phyloP scores from a whole-genome alignment of 176 grass and related monocot genomes.

The Eragrostis nindensis region DNA sequence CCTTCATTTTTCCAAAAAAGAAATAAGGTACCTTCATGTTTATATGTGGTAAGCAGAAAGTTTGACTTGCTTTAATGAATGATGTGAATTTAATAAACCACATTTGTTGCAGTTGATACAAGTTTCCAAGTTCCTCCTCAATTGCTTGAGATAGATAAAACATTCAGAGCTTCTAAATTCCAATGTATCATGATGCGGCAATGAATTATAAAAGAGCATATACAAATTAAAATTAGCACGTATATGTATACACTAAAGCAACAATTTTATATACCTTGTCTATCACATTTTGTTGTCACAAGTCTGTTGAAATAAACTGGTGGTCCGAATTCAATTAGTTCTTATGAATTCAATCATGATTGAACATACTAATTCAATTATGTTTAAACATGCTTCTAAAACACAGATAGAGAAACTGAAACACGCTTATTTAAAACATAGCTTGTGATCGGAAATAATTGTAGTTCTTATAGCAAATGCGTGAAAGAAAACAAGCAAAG shows the following conservation, averaged over 20 bases:
- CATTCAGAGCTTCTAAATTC: not conserved
- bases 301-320: no score
- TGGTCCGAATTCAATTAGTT: not conserved
- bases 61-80: not conserved
- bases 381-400: not conserved
- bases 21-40: no score
- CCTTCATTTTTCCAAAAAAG: no score
- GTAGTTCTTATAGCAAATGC: not conserved
- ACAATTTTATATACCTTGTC: not conserved
- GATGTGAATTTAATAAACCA: slow-evolving; percentile 1
- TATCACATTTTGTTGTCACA: no score
- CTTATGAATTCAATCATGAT: no score
- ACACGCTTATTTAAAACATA: not conserved
- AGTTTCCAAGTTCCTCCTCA: not conserved
- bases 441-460: not conserved
- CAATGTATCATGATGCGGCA: not conserved
- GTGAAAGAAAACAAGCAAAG: not conserved
- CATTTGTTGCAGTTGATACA: not conserved
- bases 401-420: not conserved
- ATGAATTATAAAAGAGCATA: not conserved
- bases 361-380: no score
- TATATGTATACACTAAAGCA: not conserved
- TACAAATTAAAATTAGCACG: not conserved
- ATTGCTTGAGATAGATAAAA: not conserved
- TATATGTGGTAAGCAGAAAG: not conserved